phyloP scores from a whole-genome alignment of 768 basidiomycete genomes.

The Melanogaster broomeanus region DNA sequence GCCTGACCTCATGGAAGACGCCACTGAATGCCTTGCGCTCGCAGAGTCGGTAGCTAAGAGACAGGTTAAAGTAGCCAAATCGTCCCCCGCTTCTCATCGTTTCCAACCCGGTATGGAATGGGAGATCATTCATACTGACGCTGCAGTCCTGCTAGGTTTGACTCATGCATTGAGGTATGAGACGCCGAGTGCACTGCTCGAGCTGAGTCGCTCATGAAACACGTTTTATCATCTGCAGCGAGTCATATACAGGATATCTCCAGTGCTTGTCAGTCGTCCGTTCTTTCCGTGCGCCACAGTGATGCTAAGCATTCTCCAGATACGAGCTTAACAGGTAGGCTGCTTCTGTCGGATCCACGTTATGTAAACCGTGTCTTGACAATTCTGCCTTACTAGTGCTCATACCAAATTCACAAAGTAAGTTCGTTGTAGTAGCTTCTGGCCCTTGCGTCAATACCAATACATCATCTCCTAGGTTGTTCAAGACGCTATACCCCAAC shows the following conservation, averaged over 20 bases:
- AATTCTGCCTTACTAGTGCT: slow-evolving; percentile 39
- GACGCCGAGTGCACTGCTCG: background rate
- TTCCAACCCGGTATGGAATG: slow-evolving; percentile 72
- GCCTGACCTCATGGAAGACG: slow-evolving; percentile 65
- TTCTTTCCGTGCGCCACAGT: background rate
- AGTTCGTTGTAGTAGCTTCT: slow-evolving; percentile 5
- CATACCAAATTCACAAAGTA: slow-evolving; percentile 78
- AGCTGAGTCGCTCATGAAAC: slow-evolving; percentile 6
- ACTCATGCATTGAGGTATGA: slow-evolving; percentile 68
- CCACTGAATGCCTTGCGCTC: slow-evolving; percentile 51
- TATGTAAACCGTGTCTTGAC: slow-evolving; percentile 22
- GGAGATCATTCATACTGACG: slow-evolving; percentile 76
- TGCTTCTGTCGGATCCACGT: background rate
- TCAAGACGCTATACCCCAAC: slow-evolving; percentile 65
- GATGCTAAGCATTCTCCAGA: slow-evolving; percentile 26
- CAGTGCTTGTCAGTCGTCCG: slow-evolving; percentile 63
- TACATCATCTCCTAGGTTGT: slow-evolving; percentile 45
- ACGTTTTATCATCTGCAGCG: slow-evolving; percentile 39
- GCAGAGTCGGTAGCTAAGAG: slow-evolving; percentile 66
- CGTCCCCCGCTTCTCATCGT: slow-evolving; percentile 32
- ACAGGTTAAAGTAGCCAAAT: slow-evolving; percentile 42
- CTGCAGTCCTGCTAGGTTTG: slow-evolving; percentile 67
- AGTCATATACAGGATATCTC: slow-evolving; percentile 77
- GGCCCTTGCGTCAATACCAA: slow-evolving; percentile 1
- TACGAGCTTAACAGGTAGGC: slow-evolving; percentile 57